Percentiles rank a stretch among this genome's conserved stretches.
Conservation (phyloP, 768 basidiomycete genomes). For the Termitomyces sp. region DNA sequence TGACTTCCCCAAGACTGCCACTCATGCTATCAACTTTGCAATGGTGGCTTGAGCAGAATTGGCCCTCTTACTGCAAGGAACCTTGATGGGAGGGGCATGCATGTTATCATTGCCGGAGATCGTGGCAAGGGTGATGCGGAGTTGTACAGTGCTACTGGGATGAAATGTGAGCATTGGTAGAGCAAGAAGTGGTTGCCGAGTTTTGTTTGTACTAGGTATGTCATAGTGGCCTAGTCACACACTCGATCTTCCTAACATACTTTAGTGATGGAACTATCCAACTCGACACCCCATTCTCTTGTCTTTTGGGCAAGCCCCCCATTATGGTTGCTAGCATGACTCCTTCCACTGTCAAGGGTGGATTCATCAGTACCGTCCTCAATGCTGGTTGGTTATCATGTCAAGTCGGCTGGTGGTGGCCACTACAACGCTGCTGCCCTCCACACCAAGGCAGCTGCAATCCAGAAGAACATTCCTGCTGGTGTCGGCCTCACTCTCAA, state of each 20-base stretch:
- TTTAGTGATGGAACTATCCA: conserved; percentile 84
- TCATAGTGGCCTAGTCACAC: conserved; percentile 13
- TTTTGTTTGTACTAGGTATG: conserved; percentile 86
- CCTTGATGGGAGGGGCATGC: conserved; percentile 90
- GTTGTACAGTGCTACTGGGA: conserved; percentile 62
- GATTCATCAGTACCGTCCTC: conserved; percentile 91
- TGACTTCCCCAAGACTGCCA: conserved; percentile 84
- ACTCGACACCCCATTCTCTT: too few relatives aligned
- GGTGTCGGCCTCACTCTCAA: too few relatives aligned
- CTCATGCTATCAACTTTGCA: conserved; percentile 97
- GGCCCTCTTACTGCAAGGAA: conserved; percentile 89
- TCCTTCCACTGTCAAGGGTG: too few relatives aligned
- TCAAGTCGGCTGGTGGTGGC: conserved; percentile 96
- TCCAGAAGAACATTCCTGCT: too few relatives aligned
- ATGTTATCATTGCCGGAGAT: conserved; percentile 91
- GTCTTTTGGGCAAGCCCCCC: conserved; percentile 92
- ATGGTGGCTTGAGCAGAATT: conserved; percentile 89
- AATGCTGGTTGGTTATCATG: conserved; percentile 93
- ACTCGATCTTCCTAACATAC: conserved; percentile 11
- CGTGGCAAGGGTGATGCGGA: conserved; percentile 87
- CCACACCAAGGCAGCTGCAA: too few relatives aligned
- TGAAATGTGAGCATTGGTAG: conserved; percentile 89
- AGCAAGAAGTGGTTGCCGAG: conserved; percentile 81
- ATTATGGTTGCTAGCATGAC: conserved; percentile 99
- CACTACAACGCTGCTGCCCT: too few relatives aligned